Conservation (phyloP, 306 rosid species). For the Malus sieversii region DNA sequence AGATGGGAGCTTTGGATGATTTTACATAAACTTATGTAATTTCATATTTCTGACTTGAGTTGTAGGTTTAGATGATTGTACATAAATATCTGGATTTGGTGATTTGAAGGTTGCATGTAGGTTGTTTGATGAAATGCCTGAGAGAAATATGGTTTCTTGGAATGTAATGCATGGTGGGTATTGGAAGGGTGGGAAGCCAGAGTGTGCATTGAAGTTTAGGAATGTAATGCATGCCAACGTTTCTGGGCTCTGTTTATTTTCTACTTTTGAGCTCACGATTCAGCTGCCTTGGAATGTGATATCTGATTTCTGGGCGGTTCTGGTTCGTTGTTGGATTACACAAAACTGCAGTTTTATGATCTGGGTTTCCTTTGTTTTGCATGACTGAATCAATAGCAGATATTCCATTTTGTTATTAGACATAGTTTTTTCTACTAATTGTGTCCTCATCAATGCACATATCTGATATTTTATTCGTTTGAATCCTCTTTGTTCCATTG, state of each 20-base stretch:
- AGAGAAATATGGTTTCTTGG: too few relatives aligned
- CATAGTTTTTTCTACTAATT: constrained; percentile 1
- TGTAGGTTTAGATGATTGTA: too few relatives aligned
- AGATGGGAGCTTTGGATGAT: too few relatives aligned
- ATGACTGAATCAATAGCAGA: neutral
- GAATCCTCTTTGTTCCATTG: constrained; percentile 8
- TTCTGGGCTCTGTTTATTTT: constrained; percentile 3
- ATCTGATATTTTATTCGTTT: neutral
- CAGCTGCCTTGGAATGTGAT: constrained; percentile 7
- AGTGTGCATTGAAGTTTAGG: too few relatives aligned
- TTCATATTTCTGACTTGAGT: too few relatives aligned
- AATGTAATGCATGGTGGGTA: too few relatives aligned
- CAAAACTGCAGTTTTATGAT: constrained; percentile 12
- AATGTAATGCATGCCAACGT: neutral
- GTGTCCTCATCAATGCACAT: constrained; percentile 2
- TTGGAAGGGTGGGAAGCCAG: too few relatives aligned
- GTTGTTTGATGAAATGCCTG: too few relatives aligned
- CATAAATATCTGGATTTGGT: too few relatives aligned
- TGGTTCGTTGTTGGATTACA: neutral
- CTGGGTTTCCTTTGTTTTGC: constrained; percentile 21
- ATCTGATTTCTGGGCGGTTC: neutral
- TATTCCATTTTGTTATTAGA: neutral
- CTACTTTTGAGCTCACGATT: constrained; percentile 12
- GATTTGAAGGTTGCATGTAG: too few relatives aligned
- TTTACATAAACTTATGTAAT: too few relatives aligned